phyloP scores from a whole-genome alignment of 805 yeast species.

The Monosporozyma servazzii region DNA sequence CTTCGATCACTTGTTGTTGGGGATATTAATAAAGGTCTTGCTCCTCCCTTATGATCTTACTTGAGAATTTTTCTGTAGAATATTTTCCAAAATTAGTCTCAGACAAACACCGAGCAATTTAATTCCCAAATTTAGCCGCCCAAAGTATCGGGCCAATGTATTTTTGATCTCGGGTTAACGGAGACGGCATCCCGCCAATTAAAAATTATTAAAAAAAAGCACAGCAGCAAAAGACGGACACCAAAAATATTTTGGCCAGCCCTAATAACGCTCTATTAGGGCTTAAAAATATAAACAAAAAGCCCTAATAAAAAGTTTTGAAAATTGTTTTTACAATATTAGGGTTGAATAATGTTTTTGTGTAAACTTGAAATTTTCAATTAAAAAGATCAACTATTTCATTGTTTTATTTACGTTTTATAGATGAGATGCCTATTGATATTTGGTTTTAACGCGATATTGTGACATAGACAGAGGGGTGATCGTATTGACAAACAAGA shows the following conservation, averaged over 20 bases:
- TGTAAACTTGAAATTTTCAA: not conserved
- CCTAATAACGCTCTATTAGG: not conserved
- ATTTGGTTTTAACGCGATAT: not conserved
- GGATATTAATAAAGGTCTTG: not conserved
- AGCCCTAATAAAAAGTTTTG: not conserved
- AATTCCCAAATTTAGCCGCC: not conserved
- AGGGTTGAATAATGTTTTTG: not conserved
- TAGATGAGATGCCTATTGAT: not conserved
- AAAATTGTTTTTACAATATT: not conserved
- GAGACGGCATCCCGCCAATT: not conserved
- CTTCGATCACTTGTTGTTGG: too few species aligned
- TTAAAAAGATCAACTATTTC: not conserved
- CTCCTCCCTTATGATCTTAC: not conserved
- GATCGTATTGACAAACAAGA: not conserved
- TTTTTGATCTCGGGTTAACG: not conserved
- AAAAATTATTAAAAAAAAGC: not conserved
- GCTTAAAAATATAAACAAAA: not conserved
- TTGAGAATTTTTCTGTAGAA: too few species aligned
- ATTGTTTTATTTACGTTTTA: not conserved
- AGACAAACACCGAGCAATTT: too few species aligned
- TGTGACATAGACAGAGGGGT: not conserved
- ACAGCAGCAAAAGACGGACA: too few species aligned
- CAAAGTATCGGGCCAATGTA: not conserved
- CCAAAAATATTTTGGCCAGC: not conserved
- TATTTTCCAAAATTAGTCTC: too few species aligned